phyloP scores from a whole-genome alignment of 2,329 filamentous ascomycete species.

The Botrytis porri region DNA sequence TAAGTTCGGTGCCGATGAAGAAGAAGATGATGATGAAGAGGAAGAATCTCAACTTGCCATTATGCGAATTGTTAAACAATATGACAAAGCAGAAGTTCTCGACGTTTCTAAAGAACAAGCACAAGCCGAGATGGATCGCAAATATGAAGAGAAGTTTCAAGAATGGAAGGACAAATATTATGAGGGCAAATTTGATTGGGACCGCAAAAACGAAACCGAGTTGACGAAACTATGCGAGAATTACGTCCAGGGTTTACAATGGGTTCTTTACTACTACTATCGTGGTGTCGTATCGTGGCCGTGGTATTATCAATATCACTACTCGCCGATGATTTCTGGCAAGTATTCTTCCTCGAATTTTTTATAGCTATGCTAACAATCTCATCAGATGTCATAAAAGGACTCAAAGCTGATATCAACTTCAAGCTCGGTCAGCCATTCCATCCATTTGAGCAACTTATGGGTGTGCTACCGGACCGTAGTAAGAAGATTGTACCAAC shows the following conservation, averaged over 20 bases:
- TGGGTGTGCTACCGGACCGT: conserved; percentile 95
- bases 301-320: conserved; percentile 97
- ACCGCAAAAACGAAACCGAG: conserved; percentile 74
- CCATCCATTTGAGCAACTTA: conserved; percentile 90
- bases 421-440: conserved; percentile 96
- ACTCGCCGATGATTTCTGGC: conserved; percentile 93
- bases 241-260: conserved; percentile 95
- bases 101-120: conserved; percentile 78
- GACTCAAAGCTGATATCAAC: conserved; percentile 80
- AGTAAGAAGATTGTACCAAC: conserved; percentile 93
- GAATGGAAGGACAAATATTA: conserved; percentile 97
- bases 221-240: conserved; percentile 84
- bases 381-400: conserved; percentile 76
- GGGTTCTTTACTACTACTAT: conserved; percentile 99
- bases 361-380: conserved; percentile 20
- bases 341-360: conserved; percentile 34
- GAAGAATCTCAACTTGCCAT: conserved; percentile 83
- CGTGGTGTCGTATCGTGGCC: conserved; percentile 96
- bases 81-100: conserved; percentile 83
- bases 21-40: conserved; percentile 64
- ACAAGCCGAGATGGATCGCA: conserved; percentile 72
- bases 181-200: conserved; percentile 85
- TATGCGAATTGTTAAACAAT: conserved; percentile 79
- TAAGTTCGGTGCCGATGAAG: conserved; percentile 48
- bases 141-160: conserved; percentile 87